These are phyloP conservation scores for Emmonsia crescens DNA, from an alignment of 2,329 filamentous ascomycete genomes.

Conservation along the genomic window DNA sequence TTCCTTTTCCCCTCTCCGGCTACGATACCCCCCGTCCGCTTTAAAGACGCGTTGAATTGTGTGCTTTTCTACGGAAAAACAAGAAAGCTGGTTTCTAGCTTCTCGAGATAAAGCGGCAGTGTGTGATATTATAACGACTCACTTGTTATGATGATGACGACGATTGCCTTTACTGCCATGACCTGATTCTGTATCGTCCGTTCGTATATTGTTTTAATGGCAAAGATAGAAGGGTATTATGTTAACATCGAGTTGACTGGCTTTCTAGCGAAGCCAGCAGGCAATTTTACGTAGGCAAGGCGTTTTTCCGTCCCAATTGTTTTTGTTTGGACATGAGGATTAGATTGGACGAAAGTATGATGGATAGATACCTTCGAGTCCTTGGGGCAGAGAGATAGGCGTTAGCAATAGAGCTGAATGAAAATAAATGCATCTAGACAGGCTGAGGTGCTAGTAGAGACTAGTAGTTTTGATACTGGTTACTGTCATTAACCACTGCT, in stretches of 20 bases:
- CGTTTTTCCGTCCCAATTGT: not conserved
- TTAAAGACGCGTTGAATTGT: not conserved
- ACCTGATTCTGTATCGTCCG: not conserved
- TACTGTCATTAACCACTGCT: not conserved
- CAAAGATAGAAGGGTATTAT: not conserved
- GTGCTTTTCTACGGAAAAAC: not conserved
- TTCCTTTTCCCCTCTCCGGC: not conserved
- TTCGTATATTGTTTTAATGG: not conserved
- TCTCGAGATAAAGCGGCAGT: not conserved
- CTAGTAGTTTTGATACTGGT: not conserved
- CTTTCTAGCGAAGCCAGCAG: not conserved
- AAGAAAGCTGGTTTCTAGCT: not conserved
- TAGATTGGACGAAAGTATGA: not conserved
- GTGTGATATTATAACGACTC: not conserved
- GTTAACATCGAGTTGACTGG: not conserved
- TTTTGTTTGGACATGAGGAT: not conserved
- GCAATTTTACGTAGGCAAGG: not conserved
- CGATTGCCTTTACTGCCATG: not conserved
- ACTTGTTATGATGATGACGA: slow-evolving; percentile 1
- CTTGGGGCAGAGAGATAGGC: too few species aligned
- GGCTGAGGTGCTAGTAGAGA: too few species aligned
- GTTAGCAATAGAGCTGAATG: not conserved
- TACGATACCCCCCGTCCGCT: not conserved
- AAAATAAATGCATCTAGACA: not conserved
- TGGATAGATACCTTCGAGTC: not conserved